Conservation (phyloP, 257 asterid genomes). For the Echites panduratus region DNA sequence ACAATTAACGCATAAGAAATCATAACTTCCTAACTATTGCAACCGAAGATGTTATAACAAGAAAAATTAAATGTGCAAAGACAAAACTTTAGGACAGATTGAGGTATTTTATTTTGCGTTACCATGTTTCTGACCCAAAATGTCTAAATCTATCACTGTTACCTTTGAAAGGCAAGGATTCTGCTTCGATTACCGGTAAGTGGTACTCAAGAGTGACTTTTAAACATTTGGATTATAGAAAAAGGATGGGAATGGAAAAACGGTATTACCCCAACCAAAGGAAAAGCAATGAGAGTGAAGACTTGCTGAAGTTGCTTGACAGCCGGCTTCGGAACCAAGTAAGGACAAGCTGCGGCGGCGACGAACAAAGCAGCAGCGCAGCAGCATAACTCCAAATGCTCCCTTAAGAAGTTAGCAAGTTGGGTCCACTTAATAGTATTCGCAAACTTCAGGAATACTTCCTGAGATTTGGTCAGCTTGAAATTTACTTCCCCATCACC, state of each 20-base stretch:
- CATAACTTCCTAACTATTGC: not conserved
- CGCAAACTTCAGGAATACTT: constrained; percentile 54
- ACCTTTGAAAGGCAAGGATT: not conserved
- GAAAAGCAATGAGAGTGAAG: constrained; percentile 62
- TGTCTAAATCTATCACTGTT: not conserved
- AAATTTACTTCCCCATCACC: constrained; percentile 27
- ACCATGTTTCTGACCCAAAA: not conserved
- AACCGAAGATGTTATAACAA: not conserved
- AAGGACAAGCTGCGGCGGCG: constrained; percentile 73
- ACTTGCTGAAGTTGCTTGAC: constrained; percentile 56
- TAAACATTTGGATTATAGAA: not conserved
- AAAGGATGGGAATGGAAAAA: constrained; percentile 3
- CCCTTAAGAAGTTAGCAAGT: constrained; percentile 64
- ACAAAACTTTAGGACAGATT: too few relatives aligned
- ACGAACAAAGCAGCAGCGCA: constrained; percentile 66
- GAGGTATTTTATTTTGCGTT: not conserved
- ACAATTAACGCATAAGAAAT: not conserved
- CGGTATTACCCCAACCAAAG: constrained; percentile 80
- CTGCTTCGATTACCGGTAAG: not conserved
- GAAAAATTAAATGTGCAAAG: not conserved
- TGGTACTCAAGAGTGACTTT: not conserved
- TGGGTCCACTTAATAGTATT: constrained; percentile 56
- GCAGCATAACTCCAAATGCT: constrained; percentile 87
- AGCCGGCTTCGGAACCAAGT: constrained; percentile 52
- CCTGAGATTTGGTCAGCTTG: constrained; percentile 59